Percentiles rank a stretch among this genome's conserved stretches.
These are phyloP conservation scores for Lachnellula hyalina DNA, from an alignment of 2,329 filamentous ascomycete genomes.

Conservation along the genomic window DNA sequence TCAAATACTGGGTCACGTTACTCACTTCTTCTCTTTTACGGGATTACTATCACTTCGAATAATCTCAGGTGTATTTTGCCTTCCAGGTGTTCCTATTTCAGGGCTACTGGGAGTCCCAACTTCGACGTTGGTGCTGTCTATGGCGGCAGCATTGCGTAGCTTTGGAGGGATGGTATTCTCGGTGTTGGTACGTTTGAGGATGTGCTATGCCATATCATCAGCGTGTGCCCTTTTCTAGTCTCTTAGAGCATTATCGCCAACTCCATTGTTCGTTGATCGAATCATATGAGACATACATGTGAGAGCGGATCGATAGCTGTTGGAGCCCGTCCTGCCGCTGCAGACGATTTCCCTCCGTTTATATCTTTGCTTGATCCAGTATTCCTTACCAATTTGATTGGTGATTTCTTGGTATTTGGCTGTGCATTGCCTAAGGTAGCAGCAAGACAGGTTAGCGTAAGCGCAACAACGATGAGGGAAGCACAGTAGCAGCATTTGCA, in stretches of 20 bases:
- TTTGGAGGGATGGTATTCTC: conserved; percentile 48
- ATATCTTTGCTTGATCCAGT: conserved; percentile 19
- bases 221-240: conserved; percentile 7
- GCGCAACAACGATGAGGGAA: conserved; percentile 11
- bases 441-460: conserved; percentile 21
- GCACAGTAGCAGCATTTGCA: conserved; percentile 16
- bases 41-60: conserved; percentile 26
- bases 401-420: conserved; percentile 23
- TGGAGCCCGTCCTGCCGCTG: conserved; percentile 14
- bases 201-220: conserved; percentile 39
- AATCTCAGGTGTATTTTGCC: conserved; percentile 34
- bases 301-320: conserved; percentile 61
- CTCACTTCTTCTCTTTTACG: conserved; percentile 62
- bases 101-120: conserved; percentile 20
- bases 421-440: conserved; percentile 21
- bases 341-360: conserved; percentile 17
- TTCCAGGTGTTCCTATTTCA: conserved; percentile 21
- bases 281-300: conserved; percentile 46
- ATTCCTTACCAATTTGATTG: conserved; percentile 25
- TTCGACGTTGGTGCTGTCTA: conserved; percentile 42
- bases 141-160: conserved; percentile 45
- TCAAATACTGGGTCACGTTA: conserved; percentile 17
- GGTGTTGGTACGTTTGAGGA: conserved; percentile 63
- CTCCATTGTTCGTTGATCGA: not conserved
- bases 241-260: not conserved